Evolutionary conservation across 75 land plant species (phyloP), one percentile per base, ranked within the genome.

Genomic region (Azolla pinnata): DNA sequence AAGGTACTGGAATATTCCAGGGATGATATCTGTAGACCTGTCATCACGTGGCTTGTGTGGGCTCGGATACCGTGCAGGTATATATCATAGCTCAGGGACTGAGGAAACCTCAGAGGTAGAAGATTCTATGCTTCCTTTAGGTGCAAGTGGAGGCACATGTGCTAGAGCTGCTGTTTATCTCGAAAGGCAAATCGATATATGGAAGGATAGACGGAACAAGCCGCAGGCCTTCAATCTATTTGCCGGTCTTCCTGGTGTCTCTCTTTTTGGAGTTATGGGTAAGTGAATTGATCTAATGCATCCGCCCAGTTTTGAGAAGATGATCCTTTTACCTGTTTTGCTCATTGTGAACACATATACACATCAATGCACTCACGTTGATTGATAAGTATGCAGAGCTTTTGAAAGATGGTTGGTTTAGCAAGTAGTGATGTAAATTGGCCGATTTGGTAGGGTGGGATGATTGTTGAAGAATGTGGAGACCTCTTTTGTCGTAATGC

Each of bases 1-100:
- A 45, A 25, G 51, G 17, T 84, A 83, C 29, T 88, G 93, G 93
- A 85, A 88, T 17, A 77, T 81, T 25, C 93, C 87, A 19, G 63
- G 62, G 29, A 71, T 76, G 25, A 25, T 77, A 34, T 83, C 83
- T 17, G 32, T 81, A 32, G 79, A 84, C 67, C 40, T 81, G 52
- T 53, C 74, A 61, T 88, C 93, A 16, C 72, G 63, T 18, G 76
- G 65, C 0, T 64, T 66, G 5, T 80, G 77, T 49, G 93, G 93
- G 38, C 62, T 88, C 7, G 64, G 73, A 3, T 88, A 88, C 51
- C 78, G 87, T 14, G 31, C 79, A 66, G 85, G 87, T 42, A 20
- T 83, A 20, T 86, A 88, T 59, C 81, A 79, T 44, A 88, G 81
- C 50, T 56, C 77, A 47, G 87, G 87, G 14, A 14, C 46, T 33